Conservation (phyloP, 192 early-diverging fungal species). For the Tieghemiomyces parasiticus region DNA sequence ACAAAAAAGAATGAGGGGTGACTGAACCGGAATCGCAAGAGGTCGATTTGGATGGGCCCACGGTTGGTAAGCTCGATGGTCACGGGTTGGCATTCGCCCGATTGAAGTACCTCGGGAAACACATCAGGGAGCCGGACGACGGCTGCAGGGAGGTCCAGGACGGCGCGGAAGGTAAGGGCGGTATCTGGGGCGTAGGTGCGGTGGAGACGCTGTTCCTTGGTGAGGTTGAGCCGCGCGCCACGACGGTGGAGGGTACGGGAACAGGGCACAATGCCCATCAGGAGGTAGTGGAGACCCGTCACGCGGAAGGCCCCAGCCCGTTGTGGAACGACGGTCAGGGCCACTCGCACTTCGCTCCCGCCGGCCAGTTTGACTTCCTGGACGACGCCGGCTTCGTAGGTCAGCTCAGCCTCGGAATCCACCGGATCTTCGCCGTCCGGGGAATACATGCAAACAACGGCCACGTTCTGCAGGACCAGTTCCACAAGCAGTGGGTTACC, state of each 20-base stretch:
- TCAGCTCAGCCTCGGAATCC: not conserved
- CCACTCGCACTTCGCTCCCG: constrained; percentile 21
- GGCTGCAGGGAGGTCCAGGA: constrained; percentile 67
- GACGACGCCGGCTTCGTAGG: constrained; percentile 16
- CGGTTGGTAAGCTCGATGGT: constrained; percentile 73
- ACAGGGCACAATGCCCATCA: constrained; percentile 64
- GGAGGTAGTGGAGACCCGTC: constrained; percentile 55
- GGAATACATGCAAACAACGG: constrained; percentile 26
- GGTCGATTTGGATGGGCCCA: constrained; percentile 54
- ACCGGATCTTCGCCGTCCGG: constrained; percentile 15
- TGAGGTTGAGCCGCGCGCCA: constrained; percentile 62
- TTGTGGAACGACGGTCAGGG: constrained; percentile 17
- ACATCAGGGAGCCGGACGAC: constrained; percentile 51
- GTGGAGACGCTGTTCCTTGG: constrained; percentile 42
- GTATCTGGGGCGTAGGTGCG: constrained; percentile 51
- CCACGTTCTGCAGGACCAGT: constrained; percentile 24
- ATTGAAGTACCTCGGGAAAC: constrained; percentile 62
- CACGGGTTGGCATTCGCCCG: constrained; percentile 62
- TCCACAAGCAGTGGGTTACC: constrained; percentile 25
- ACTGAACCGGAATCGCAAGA: constrained; percentile 58
- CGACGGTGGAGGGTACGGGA: constrained; percentile 46
- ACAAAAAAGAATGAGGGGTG: constrained; percentile 79
- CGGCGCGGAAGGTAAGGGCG: constrained; percentile 55
- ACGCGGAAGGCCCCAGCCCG: constrained; percentile 48
- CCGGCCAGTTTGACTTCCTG: constrained; percentile 21